Conservation (phyloP, 352 stramenopile species). For the Pythium folliculosum region DNA sequence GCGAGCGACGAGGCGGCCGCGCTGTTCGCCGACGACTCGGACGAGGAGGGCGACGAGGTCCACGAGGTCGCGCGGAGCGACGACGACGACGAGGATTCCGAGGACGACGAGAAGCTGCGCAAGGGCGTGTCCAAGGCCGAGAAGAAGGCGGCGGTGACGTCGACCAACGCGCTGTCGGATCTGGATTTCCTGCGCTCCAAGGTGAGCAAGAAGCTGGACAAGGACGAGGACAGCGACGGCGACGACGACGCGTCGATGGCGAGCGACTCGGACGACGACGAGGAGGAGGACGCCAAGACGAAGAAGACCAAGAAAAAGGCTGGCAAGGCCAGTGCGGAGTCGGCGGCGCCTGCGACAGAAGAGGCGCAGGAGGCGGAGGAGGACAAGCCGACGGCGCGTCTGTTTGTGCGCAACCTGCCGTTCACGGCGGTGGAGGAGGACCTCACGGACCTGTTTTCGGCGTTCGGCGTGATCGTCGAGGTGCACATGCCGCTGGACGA, state of each 20-base stretch:
- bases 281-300: constrained; percentile 37
- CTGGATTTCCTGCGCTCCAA: constrained; percentile 95
- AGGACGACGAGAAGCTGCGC: constrained; percentile 28
- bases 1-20: constrained; percentile 24
- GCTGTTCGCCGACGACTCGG: constrained; percentile 34
- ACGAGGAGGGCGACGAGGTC: constrained; percentile 86
- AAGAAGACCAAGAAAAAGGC: constrained; percentile 26
- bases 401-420: constrained; percentile 98
- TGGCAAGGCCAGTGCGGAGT: constrained; percentile 11
- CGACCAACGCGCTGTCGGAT: constrained; percentile 68
- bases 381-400: constrained; percentile 63
- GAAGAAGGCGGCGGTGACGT: constrained; percentile 23
- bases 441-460: constrained; percentile 89
- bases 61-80: constrained; percentile 60
- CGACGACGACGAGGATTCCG: constrained; percentile 20
- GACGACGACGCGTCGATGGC: constrained; percentile 30
- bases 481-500: constrained; percentile 98
- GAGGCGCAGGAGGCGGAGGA: constrained; percentile 28
- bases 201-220: constrained; percentile 78
- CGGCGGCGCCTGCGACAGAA: constrained; percentile 7
- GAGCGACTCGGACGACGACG: constrained; percentile 43
- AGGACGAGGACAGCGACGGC: constrained; percentile 51
- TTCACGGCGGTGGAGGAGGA: constrained; percentile 97
- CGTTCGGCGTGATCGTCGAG: constrained; percentile 88
- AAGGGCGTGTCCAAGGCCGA: constrained; percentile 40